phyloP scores from a whole-genome alignment of 208 protist genomes.

The Trypanosoma vivax region DNA sequence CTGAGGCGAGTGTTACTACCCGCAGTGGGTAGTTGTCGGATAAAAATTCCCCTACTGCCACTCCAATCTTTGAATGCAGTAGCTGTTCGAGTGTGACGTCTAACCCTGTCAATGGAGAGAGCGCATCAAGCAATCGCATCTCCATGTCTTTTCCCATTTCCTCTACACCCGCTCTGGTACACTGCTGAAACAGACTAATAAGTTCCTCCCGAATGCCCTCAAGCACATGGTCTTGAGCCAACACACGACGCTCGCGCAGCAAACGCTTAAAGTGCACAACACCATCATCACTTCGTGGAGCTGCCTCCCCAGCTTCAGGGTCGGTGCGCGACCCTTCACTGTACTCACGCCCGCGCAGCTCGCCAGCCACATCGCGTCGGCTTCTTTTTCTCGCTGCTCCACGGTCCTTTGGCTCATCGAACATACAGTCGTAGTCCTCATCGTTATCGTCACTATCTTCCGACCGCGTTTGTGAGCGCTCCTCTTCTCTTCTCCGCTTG shows the following conservation, averaged over 20 bases:
- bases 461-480: not conserved
- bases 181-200: slow-evolving; percentile 1
- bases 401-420: not conserved
- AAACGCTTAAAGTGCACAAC: slow-evolving; percentile 34
- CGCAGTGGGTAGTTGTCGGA: slow-evolving; percentile 26
- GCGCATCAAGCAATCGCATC: slow-evolving; percentile 27
- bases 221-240: slow-evolving; percentile 23
- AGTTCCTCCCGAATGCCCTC: slow-evolving; percentile 3
- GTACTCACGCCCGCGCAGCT: not conserved
- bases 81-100: slow-evolving; percentile 63
- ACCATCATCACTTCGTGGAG: slow-evolving; percentile 19
- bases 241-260: slow-evolving; percentile 20
- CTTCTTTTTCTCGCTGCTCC: not conserved
- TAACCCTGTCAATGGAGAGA: slow-evolving; percentile 31
- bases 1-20: slow-evolving; percentile 39
- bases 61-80: slow-evolving; percentile 35
- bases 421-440: slow-evolving; percentile 1
- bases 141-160: slow-evolving; percentile 12
- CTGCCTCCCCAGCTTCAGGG: not conserved
- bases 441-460: not conserved
- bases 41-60: slow-evolving; percentile 52
- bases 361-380: not conserved
- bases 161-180: not conserved
- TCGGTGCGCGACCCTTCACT: slow-evolving; percentile 2
- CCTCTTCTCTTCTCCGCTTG: not conserved